Evolutionary conservation across 108 stramenopile species (phyloP).

Genomic region (Cyclostephanos tholiformis): DNA sequence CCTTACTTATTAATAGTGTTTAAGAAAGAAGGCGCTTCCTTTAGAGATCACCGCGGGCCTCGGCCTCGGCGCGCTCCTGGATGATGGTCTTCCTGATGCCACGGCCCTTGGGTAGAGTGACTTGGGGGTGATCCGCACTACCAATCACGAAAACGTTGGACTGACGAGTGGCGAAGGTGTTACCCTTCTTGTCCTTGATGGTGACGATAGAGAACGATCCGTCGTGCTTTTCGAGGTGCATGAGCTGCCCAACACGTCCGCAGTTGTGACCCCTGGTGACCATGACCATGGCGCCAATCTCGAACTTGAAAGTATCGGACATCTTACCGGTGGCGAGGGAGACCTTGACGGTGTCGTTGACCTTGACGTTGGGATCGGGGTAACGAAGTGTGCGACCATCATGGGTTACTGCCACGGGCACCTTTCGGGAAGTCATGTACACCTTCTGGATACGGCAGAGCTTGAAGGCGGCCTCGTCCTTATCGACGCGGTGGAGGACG

Average conservation of each 20-base stretch:
- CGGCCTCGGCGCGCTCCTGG: conserved; percentile 92
- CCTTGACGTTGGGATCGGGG: conserved; percentile 98
- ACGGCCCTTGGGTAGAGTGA: conserved; percentile 99
- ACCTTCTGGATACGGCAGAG: conserved; percentile 98
- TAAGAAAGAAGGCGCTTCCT: background rate
- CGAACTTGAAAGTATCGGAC: conserved; percentile 94
- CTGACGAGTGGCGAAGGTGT: conserved; percentile 96
- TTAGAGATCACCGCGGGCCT: conserved; percentile 78
- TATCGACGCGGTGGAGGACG: conserved; percentile 91
- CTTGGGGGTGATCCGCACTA: conserved; percentile 79
- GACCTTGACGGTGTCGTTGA: conserved; percentile 98
- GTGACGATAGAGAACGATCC: conserved; percentile 98
- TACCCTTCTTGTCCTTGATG: conserved; percentile 96
- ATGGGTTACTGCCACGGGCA: conserved; percentile 98
- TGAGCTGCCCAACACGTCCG: conserved; percentile 96
- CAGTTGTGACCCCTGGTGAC: conserved; percentile 96
- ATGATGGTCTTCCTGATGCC: conserved; percentile 99
- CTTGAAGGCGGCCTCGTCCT: conserved; percentile 96
- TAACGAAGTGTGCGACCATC: conserved; percentile 99
- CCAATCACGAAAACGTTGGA: conserved; percentile 97
- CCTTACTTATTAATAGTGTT: conserved; percentile 1
- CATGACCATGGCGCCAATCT: conserved; percentile 95
- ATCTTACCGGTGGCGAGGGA: conserved; percentile 96
- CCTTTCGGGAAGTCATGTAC: conserved; percentile 89
- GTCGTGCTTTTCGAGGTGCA: conserved; percentile 97